Percentiles rank a stretch among this genome's conserved stretches.
Evolutionary conservation across 31 red algal genomes (phyloP).

Genomic region (Endocladia muricata): DNA sequence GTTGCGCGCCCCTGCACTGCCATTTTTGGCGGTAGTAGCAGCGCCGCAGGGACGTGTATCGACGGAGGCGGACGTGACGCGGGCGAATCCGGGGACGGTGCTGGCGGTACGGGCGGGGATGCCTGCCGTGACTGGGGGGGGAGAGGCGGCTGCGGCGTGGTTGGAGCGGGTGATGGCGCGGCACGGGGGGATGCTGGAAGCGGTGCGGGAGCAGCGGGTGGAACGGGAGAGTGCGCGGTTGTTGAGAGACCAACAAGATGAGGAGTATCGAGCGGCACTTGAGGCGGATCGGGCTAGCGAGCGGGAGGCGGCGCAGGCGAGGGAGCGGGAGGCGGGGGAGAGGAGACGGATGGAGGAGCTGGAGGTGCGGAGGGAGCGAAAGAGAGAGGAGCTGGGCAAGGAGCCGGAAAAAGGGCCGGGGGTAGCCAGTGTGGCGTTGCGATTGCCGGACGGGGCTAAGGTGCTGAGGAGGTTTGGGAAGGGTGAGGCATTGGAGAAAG

Average conservation of each 20-base stretch:
- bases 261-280: conserved; percentile 71
- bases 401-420: conserved; percentile 79
- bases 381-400: conserved; percentile 53
- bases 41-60: conserved; percentile 25
- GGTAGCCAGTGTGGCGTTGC: conserved; percentile 59
- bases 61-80: conserved; percentile 31
- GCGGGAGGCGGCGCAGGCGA: conserved; percentile 52
- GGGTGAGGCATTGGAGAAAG: conserved; percentile 52
- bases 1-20: conserved; percentile 58
- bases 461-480: conserved; percentile 68
- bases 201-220: conserved; percentile 47
- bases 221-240: conserved; percentile 61
- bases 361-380: conserved; percentile 51
- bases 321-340: conserved; percentile 24
- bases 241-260: conserved; percentile 88
- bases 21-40: conserved; percentile 78
- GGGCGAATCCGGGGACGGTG: conserved; percentile 43
- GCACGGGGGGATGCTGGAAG: conserved; percentile 49
- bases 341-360: conserved; percentile 19
- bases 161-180: conserved; percentile 56
- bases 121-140: conserved; percentile 44
- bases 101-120: conserved; percentile 46
- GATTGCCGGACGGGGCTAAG: conserved; percentile 81
- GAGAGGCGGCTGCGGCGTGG: conserved; percentile 47
- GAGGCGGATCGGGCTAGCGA: conserved; percentile 66